These are phyloP conservation scores for Ceratocystis variospora DNA, from an alignment of 2,329 filamentous ascomycete species.

Conservation along the genomic window DNA sequence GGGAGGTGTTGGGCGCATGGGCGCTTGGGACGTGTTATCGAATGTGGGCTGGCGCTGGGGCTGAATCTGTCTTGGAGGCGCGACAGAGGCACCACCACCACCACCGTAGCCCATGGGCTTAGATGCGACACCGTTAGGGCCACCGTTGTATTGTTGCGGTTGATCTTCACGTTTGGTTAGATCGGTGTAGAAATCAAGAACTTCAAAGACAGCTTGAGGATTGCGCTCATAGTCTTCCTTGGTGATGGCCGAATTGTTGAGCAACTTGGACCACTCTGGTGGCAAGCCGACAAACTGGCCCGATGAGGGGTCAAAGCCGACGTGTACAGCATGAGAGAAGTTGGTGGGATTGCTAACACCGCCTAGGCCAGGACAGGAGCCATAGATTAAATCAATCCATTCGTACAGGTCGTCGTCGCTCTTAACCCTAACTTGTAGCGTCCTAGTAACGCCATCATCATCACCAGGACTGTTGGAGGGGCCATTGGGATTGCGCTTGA, in stretches of 20 bases:
- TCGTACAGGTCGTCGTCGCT: conserved; percentile 94
- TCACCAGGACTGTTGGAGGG: conserved; percentile 58
- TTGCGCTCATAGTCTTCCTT: conserved; percentile 98
- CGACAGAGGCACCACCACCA: conserved; percentile 44
- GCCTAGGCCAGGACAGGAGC: conserved; percentile 91
- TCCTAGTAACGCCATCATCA: conserved; percentile 67
- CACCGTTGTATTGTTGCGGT: conserved; percentile 43
- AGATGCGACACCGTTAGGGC: conserved; percentile 52
- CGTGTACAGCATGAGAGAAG: conserved; percentile 92
- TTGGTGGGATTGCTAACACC: conserved; percentile 98
- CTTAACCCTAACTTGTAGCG: conserved; percentile 85
- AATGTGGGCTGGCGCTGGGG: conserved; percentile 32
- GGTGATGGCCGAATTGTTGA: conserved; percentile 92
- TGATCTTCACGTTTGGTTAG: conserved; percentile 64
- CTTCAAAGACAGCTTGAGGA: conserved; percentile 70
- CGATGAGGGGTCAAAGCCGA: conserved; percentile 90
- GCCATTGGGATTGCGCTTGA: conserved; percentile 61
- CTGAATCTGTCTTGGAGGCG: conserved; percentile 47
- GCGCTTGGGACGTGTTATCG: conserved; percentile 12
- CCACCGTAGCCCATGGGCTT: conserved; percentile 50
- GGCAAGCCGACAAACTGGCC: conserved; percentile 91
- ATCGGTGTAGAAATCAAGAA: conserved; percentile 74
- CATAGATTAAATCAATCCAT: conserved; percentile 97
- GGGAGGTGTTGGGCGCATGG: conserved; percentile 13
- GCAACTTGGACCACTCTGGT: conserved; percentile 89